Base-by-base conservation (phyloP, 345 rosid genomes). In the Carallia pectinifolia region DNA sequence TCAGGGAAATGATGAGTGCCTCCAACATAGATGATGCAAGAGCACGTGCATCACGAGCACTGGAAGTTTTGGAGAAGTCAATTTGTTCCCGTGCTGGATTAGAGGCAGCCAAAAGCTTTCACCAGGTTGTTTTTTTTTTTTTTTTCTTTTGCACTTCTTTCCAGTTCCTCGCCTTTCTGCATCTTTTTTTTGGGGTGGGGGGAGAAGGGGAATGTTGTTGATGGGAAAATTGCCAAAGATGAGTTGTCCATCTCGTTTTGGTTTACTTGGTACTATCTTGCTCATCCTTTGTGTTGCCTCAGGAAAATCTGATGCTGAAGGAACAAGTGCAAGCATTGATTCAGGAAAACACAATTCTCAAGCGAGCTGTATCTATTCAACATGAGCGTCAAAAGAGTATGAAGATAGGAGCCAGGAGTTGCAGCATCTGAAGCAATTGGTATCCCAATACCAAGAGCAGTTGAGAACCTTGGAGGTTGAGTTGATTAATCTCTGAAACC, bases 381-480 rank as follows among this genome's bases (percentile, higher is more conserved):
- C 97, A 91, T 71, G 91, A 88, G 82, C 86, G 90, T 60, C 96
- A 88, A 72, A 70, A 67, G 97, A 88, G 66, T 69, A 62, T 19
- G 93, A 85, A 66, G 84, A 84, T 66, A 86, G 78, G 71, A 81
- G 73, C 68, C 87, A 86, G 71, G 96, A 91, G 67, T 62, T 91
- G 79, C 89, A 89, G 84, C 89, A 84, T 68, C 72, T 91, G 80
- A 86, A 86, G 80, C 93, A 91, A 70, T 68, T 91, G 68, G 86
- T 88, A 16, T 62, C 88, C 64, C 96, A 86, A 67, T 89, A 88
- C 81, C 96, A 89, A 82, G 93, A 91, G 39, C 97, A 91, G 68
- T 12, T 91, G 83, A 88, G 92, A 79, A 85, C 93, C 34, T 78
- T 91, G 37, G 96, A 91, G 96, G 97, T 90, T 27, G 75, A 69